Percentiles rank a stretch among this genome's conserved stretches.
Evolutionary conservation across 768 basidiomycete genomes (phyloP).

Genomic region (Glaciozyma antarctica): DNA sequence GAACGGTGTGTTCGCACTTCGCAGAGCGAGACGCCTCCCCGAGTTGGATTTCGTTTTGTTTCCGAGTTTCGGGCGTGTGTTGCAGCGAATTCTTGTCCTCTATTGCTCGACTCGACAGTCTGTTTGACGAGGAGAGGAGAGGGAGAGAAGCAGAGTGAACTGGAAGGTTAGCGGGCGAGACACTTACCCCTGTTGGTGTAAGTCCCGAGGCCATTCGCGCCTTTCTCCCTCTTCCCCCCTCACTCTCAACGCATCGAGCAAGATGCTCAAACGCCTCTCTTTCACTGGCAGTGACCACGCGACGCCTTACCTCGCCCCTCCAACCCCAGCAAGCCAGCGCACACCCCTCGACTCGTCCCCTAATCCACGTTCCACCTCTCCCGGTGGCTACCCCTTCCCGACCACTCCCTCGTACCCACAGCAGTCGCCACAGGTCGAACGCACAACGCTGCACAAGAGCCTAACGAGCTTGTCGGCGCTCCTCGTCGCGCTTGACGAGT

Average conservation of each 20-base stretch:
- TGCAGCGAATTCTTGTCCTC: too few species aligned
- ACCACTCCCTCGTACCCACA: background rate
- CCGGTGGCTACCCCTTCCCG: background rate
- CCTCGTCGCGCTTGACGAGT: slow-evolving; percentile 31
- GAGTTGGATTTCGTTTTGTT: too few species aligned
- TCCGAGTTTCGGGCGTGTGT: too few species aligned
- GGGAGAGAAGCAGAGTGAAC: too few species aligned
- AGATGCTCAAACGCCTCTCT: background rate
- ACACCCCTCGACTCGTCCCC: background rate
- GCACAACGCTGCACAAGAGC: slow-evolving; percentile 24
- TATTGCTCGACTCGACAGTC: too few species aligned
- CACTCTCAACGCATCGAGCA: background rate
- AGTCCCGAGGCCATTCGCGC: too few species aligned
- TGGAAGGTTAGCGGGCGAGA: too few species aligned
- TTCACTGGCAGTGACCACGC: background rate
- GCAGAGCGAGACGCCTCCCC: too few species aligned
- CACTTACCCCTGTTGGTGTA: too few species aligned
- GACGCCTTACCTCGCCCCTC: background rate
- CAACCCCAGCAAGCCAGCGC: background rate
- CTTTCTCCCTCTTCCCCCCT: background rate
- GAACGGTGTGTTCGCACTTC: too few species aligned
- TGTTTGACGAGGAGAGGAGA: too few species aligned
- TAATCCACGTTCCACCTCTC: background rate
- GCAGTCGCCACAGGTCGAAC: slow-evolving; percentile 16
- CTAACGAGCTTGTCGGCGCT: slow-evolving; percentile 13